Base-by-base conservation (phyloP, 1,139 yeast genomes). In the Schizosaccharomyces versatilis region DNA sequence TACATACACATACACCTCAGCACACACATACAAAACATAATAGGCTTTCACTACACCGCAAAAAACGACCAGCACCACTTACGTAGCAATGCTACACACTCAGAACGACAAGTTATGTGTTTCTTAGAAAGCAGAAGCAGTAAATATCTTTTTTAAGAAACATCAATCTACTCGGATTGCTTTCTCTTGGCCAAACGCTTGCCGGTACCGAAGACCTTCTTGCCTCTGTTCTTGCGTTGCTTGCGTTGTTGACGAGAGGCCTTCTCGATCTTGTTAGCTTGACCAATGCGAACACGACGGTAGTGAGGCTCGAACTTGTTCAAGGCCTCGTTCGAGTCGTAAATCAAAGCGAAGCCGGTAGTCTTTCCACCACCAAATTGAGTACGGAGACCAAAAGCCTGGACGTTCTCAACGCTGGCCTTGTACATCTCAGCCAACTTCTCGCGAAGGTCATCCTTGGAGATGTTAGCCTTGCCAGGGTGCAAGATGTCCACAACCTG, bases 301-400 rank as follows among this genome's bases (percentile, higher is more conserved):
- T 90, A 90, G 67, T 86, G 72, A 78, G 99, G 98, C 79, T 90
- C 99, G 74, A 90, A 90, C 76, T 80, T 88, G 83, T 88, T 84
- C 72, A 95, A 93, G 71, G 88, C 95, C 68, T 94, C 96, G 69
- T 79, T 86, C 68, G 95, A 84, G 82, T 86, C 93, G 90, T 90
- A 90, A 71, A 93, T 83, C 72, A 90, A 81, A 75, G 98, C 99
- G 78, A 90, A 90, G 72, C 99, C 99, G 65, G 96, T 82, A 65
- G 98, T 85, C 78, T 85, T 88, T 70, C 97, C 95, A 76, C 99
- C 99, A 84, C 99, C 99, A 74, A 79, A 90, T 76, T 85, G 94
- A 69, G 98, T 90, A 81, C 95, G 84, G 94, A 90, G 84, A 72
- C 97, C 98, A 72, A 90, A 90, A 66, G 90, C 98, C 64, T 97